Percentiles rank a stretch among this genome's conserved stretches.
These are phyloP conservation scores for Pittosporum tobira DNA, from an alignment of 129 eudicot genomes.

Conservation along the genomic window DNA sequence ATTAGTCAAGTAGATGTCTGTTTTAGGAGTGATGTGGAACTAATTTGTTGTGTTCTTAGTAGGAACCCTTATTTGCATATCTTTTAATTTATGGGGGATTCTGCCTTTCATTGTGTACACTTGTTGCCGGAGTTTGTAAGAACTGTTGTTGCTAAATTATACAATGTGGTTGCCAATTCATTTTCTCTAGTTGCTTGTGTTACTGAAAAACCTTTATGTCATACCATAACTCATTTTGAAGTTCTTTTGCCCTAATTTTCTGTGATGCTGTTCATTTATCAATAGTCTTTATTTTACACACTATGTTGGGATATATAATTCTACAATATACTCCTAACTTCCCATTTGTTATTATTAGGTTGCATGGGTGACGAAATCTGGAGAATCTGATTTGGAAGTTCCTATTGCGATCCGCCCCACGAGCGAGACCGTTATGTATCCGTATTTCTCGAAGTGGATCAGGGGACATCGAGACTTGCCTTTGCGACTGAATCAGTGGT, in stretches of 20 bases:
- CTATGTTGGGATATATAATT: no score
- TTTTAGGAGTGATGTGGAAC: no score
- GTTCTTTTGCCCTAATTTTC: background rate
- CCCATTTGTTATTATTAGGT: slow-evolving; percentile 39
- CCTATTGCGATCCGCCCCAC: slow-evolving; percentile 91
- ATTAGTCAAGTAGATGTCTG: no score
- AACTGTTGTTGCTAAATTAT: no score
- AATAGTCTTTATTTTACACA: background rate
- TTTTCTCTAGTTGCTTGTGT: no score
- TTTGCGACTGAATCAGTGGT: slow-evolving; percentile 81
- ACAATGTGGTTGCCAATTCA: no score
- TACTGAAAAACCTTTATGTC: background rate
- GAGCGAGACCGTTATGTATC: slow-evolving; percentile 94
- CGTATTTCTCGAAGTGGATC: slow-evolving; percentile 84
- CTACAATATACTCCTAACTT: background rate
- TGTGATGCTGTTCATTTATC: background rate
- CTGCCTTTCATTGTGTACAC: no score
- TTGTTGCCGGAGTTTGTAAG: no score
- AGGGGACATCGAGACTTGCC: slow-evolving; percentile 94
- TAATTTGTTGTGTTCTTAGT: no score
- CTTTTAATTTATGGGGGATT: no score
- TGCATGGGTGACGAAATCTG: slow-evolving; percentile 96
- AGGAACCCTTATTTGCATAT: no score
- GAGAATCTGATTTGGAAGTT: slow-evolving; percentile 72
- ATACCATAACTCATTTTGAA: background rate